Conservation (phyloP, 2,329 filamentous ascomycete genomes). For the Aspergillus awamori region DNA sequence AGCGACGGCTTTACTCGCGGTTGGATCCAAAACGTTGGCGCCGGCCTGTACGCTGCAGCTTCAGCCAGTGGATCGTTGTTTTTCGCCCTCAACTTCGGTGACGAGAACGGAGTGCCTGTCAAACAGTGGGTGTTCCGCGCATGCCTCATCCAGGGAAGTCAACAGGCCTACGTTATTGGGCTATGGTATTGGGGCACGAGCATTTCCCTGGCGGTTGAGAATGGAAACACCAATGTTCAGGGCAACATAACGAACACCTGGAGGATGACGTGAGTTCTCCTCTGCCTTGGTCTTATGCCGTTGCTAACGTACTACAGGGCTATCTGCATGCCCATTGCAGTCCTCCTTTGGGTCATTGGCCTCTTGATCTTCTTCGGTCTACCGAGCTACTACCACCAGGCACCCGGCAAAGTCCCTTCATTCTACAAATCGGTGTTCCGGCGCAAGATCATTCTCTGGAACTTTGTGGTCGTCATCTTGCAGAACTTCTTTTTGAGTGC, state of each 20-base stretch:
- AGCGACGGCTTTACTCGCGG: slow-evolving; percentile 43
- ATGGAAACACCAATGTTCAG: slow-evolving; percentile 44
- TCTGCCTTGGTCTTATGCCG: no score
- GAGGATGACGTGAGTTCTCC: slow-evolving; percentile 44
- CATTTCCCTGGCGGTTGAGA: slow-evolving; percentile 50
- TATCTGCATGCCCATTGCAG: slow-evolving; percentile 61
- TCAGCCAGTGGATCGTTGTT: slow-evolving; percentile 66
- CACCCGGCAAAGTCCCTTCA: slow-evolving; percentile 64
- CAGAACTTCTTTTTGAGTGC: slow-evolving; percentile 70
- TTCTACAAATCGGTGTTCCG: slow-evolving; percentile 66
- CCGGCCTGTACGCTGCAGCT: slow-evolving; percentile 63
- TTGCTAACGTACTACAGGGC: slow-evolving; percentile 35
- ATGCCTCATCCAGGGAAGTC: slow-evolving; percentile 67
- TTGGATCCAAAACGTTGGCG: slow-evolving; percentile 64
- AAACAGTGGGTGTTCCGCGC: slow-evolving; percentile 70
- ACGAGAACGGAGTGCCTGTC: slow-evolving; percentile 64
- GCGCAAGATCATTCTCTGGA: slow-evolving; percentile 69
- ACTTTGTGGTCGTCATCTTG: slow-evolving; percentile 64
- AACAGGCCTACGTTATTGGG: slow-evolving; percentile 66
- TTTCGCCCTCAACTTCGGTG: slow-evolving; percentile 69
- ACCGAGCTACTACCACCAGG: slow-evolving; percentile 67
- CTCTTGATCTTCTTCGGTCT: slow-evolving; percentile 62
- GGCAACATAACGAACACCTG: slow-evolving; percentile 46
- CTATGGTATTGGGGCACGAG: slow-evolving; percentile 69
- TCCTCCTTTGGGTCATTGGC: slow-evolving; percentile 61